Base-by-base conservation (phyloP, 148 eudicot genomes). In the Vaccinium corymbosum region DNA sequence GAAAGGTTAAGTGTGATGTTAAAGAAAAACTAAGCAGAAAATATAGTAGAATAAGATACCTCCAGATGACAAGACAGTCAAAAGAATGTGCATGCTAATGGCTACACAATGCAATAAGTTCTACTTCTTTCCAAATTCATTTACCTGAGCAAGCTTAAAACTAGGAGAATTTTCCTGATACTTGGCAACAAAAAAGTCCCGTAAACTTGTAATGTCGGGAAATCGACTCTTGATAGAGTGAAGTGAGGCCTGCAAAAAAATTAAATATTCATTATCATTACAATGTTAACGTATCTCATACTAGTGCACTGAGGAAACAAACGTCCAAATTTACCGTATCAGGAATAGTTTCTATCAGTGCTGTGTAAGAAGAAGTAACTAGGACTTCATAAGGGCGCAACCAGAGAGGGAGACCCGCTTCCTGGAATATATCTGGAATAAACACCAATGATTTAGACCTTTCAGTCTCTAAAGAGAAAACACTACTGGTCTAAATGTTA, bases 381-480 rank as follows among this genome's bases (percentile, higher is more conserved):
- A 97, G 88, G 81, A 97, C 99, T 91, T 97, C 99, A 90, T 94
- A 94, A 57, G 99, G 99, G 49, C 99, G 98, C 89, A 97, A 85
- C 99, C 99, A 97, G 53, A 97, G 86, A 76, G 99, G 99, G 29
- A 97, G 99, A 87, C 99, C 99, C 49, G 98, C 99, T 92, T 97
- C 98, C 86, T 97, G 99, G 88, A 97, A 97, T 86, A 97, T 97
- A 89, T 97, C 99, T 97, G 92, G 82, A 84, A 91, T 80, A 80
- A 72, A 78, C 75, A 20, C 85, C 53, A 72, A 64, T 66, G 11
- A 8, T 76, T 42, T 81, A 79, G 85, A 42, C 13, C 7, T 7
- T 27, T 72, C 46, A 80, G 61, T 80, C 52, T 72, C 8, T n/a
- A 62, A 82, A 15, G 81, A 55, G 68, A 81, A 25, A 82, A 78